Base-by-base conservation (phyloP, 208 protist species). In the Trypanosomatidae sp. region DNA sequence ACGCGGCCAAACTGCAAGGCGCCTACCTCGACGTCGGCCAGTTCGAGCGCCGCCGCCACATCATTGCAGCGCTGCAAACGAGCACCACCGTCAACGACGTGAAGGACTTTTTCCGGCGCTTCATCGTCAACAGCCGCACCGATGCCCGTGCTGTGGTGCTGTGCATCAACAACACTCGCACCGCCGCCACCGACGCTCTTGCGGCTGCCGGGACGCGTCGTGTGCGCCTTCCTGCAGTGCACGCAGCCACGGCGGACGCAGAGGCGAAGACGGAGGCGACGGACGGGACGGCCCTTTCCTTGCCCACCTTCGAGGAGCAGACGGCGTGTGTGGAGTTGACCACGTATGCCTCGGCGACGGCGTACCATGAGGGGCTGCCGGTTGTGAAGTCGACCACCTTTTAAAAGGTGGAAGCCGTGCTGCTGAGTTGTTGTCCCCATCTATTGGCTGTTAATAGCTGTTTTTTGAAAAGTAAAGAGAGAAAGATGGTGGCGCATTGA, bases 111-210 rank as follows among this genome's bases (percentile, higher is more conserved):
- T 80, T 93, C 41, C 71, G 66, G 17, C 53, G 67, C 7, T 66
- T 71, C 43, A 46, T 91, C 73, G 41, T 85, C n/a, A 93, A 91
- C 65, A 67, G 65, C 17, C 79, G 83, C 28, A 75, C 58, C n/a
- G 72, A 65, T 13, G 43, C 79, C 12, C 66, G 74, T 39, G 88
- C 81, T 44, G 52, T 92, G 49, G 82, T 73, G 19, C 43, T 90
- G 28, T 76, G 87, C 56, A 74, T 92, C 28, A 73, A 89, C 76
- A 87, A 46, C 65, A 58, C 66, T 13, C 76, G 77, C 43, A 73
- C 74, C 17, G 69, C 64, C 25, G 60, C 66, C 6, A 25, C 60
- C 33, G 49, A 79, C 47, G 58, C 47, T 3, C 62, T 71, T 30
- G 55, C 69, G 3, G 67, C 59, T 28, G 30, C 53, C 41, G 76